These are phyloP conservation scores for Saprolegnia diclina DNA, from an alignment of 352 stramenopile species.

Conservation along the genomic window DNA sequence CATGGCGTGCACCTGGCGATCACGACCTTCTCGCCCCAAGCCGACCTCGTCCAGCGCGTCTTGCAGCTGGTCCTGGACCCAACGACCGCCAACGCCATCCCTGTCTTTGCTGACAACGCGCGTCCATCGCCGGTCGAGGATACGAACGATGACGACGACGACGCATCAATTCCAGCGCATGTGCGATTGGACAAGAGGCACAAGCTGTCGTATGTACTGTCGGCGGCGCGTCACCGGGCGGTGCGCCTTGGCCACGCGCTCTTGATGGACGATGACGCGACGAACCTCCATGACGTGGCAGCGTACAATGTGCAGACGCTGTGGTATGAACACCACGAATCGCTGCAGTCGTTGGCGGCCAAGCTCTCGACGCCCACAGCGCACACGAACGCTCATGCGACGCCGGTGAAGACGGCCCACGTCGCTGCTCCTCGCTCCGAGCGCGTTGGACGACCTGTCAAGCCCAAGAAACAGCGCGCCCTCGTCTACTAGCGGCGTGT, in stretches of 20 bases:
- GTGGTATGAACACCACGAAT: constrained; percentile 5
- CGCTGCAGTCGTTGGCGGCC: background rate
- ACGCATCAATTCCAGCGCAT: background rate
- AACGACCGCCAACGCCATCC: constrained; percentile 27
- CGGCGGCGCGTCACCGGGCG: background rate
- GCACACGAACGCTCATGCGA: background rate
- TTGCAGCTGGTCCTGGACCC: constrained; percentile 42
- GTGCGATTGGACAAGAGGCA: background rate
- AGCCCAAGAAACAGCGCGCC: background rate
- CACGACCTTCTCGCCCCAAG: constrained; percentile 76
- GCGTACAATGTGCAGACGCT: background rate
- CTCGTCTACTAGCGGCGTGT: background rate
- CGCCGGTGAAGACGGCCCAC: background rate
- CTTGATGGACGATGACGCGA: constrained; percentile 5
- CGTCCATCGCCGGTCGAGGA: background rate
- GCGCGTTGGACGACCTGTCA: background rate
- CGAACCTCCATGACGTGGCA: background rate
- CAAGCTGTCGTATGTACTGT: background rate
- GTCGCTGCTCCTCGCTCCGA: background rate
- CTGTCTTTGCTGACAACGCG: background rate
- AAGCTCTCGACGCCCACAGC: background rate
- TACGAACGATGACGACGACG: background rate
- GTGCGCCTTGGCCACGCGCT: background rate
- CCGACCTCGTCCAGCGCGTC: constrained; percentile 54
- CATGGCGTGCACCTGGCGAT: constrained; percentile 51